Conservation (phyloP, 1,284 basidiomycete species). For the Malassezia slooffiae region DNA sequence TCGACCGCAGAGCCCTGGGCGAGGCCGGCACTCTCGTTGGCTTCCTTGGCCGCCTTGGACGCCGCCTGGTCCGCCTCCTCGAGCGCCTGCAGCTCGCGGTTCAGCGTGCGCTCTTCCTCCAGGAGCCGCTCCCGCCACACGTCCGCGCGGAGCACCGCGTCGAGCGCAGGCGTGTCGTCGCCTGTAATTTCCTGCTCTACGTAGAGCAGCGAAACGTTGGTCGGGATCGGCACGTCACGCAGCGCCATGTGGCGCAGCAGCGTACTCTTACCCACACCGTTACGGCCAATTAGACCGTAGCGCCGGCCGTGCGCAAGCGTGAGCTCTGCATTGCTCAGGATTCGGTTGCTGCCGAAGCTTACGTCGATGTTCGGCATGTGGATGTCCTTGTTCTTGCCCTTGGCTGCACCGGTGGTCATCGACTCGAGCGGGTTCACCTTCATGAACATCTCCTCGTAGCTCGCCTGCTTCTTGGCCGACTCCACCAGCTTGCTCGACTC, state of each 20-base stretch:
- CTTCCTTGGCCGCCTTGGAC: constrained; percentile 16
- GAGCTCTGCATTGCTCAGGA: constrained; percentile 57
- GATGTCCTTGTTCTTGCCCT: constrained; percentile 67
- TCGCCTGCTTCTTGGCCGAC: constrained; percentile 79
- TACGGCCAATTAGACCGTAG: constrained; percentile 54
- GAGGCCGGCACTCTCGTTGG: constrained; percentile 13
- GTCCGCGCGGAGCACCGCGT: constrained; percentile 71
- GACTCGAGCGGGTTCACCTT: constrained; percentile 94
- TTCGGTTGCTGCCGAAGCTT: constrained; percentile 67
- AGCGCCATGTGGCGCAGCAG: constrained; percentile 89
- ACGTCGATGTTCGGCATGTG: constrained; percentile 82
- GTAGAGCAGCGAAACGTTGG: constrained; percentile 90
- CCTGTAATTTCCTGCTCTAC: constrained; percentile 86
- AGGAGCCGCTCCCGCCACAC: constrained; percentile 44
- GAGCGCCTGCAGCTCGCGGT: constrained; percentile 33
- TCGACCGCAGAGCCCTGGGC: constrained; percentile 34
- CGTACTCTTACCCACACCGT: constrained; percentile 87
- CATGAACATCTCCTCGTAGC: constrained; percentile 98
- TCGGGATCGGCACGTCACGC: constrained; percentile 65
- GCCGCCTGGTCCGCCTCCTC: constrained; percentile 31
- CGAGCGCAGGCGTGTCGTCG: constrained; percentile 81
- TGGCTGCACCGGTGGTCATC: constrained; percentile 53
- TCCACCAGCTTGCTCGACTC: constrained; percentile 92
- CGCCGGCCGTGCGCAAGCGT: constrained; percentile 33
- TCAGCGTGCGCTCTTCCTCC: constrained; percentile 32